Conservation (phyloP, 306 rosid species). For the Castanea sativa region DNA sequence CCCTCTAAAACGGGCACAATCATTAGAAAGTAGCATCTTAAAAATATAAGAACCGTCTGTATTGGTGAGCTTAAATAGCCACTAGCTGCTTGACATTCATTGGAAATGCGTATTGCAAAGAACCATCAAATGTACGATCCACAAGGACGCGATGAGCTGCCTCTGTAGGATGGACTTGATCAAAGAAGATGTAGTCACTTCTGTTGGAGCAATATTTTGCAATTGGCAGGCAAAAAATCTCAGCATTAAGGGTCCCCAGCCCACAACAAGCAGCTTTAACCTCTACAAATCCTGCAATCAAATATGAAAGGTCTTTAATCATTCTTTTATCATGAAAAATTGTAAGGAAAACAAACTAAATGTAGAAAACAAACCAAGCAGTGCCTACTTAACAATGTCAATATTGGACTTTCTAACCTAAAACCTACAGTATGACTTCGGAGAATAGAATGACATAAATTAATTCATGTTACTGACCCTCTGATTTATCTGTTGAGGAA, state of each 20-base stretch:
- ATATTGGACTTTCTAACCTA: too few species aligned
- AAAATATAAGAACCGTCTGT: neutral
- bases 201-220: conserved; percentile 56
- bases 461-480: too few species aligned
- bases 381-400: too few species aligned
- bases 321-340: neutral
- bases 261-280: conserved; percentile 73
- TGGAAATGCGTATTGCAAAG: conserved; percentile 47
- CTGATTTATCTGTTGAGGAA: too few species aligned
- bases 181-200: conserved; percentile 70
- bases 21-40: too few species aligned
- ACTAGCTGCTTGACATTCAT: conserved; percentile 52
- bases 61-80: conserved; percentile 28
- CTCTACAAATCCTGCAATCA: conserved; percentile 56
- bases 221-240: conserved; percentile 47
- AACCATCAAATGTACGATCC: conserved; percentile 48
- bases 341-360: neutral
- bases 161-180: conserved; percentile 65
- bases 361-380: neutral
- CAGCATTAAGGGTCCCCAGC: conserved; percentile 47
- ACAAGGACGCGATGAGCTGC: conserved; percentile 41
- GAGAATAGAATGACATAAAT: too few species aligned
- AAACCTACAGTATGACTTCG: too few species aligned
- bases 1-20: neutral
- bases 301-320: neutral